Evolutionary conservation across 73 alveolate species (phyloP), one percentile per base, ranked within the genome.

Genomic region (Urostyla sp.): DNA sequence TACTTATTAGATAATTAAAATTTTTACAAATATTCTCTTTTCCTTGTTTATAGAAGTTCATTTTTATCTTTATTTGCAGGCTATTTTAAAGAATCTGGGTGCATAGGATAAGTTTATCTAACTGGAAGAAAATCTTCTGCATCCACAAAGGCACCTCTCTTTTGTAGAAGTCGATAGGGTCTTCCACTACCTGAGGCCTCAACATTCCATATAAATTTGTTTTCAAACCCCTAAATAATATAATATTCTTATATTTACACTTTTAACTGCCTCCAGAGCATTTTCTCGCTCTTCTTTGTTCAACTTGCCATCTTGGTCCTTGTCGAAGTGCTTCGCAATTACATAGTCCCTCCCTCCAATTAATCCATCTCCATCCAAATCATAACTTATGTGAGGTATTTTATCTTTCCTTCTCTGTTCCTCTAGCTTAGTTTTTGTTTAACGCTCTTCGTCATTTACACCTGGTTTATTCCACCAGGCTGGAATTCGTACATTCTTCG

Each of bases 301-400:
- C 49, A 94, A 87, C 73, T 88, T 92, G 15, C 98, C 98, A 72
- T 94, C 96, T 40, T 85, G 61, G 76, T 89, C 98, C 30, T 80
- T 86, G 77, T 94, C 98, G 63, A 89, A 94, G 26, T 83, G 80
- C 57, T 87, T 94, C 50, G 96, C 94, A 4, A 94, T 67, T n/a
- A 94, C 94, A 72, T 53, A 89, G 79, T 94, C 98, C 54, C 94
- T 83, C 40, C 91, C 95, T 1, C 98, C 95, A 6, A 94, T 97
- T 45, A 66, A 83, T n/a, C 98, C 98, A 75, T 94, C 98, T 49
- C 94, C 87, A 53, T 94, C 98, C 30, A 94, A 44, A 57, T 94
- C 98, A 63, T 88, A 94, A 35, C 92, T 73, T 55, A 84, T 72
- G 81, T 94, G 94, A 53, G 98, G 98, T 11, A 89, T 81, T 44